phyloP scores from a whole-genome alignment of 106 monocot genomes.

The Platanthera zijinensis region DNA sequence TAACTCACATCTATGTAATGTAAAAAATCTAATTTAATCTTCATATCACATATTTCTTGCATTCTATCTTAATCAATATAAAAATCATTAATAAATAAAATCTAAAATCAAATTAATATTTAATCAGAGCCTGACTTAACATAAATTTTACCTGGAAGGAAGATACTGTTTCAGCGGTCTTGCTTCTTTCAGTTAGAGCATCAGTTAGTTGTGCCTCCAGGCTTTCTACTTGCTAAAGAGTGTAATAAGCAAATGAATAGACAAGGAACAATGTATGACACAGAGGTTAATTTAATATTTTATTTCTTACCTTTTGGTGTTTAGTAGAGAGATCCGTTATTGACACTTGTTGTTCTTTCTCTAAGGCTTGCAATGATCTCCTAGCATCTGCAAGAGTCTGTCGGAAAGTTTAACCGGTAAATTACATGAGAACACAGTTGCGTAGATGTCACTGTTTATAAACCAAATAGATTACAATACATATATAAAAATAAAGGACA shows the following conservation, averaged over 20 bases:
- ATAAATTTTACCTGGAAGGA: slow-evolving; percentile 69
- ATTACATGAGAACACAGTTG: background rate
- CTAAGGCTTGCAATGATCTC: slow-evolving; percentile 43
- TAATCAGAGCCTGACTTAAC: no score
- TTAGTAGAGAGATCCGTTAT: slow-evolving; percentile 66
- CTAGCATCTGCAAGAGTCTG: slow-evolving; percentile 58
- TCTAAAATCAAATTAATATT: no score
- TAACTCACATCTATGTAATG: no score
- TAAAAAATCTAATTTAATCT: no score
- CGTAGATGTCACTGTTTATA: background rate
- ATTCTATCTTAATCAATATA: no score
- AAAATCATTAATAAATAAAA: no score
- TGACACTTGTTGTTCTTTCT: slow-evolving; percentile 72
- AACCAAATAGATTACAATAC: background rate
- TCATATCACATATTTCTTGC: no score
- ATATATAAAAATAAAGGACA: background rate
- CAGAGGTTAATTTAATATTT: background rate
- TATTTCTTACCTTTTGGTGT: slow-evolving; percentile 60
- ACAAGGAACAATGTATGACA: background rate
- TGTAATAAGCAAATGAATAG: slow-evolving; percentile 2
- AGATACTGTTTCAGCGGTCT: slow-evolving; percentile 70
- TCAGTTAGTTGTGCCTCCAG: slow-evolving; percentile 68
- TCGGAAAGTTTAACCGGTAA: slow-evolving; percentile 4
- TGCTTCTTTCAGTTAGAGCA: slow-evolving; percentile 63
- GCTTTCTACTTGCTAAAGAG: slow-evolving; percentile 61